Evolutionary conservation across 2,329 filamentous ascomycete genomes (phyloP).

Genomic region (Hawksworthiomyces lignivorus): DNA sequence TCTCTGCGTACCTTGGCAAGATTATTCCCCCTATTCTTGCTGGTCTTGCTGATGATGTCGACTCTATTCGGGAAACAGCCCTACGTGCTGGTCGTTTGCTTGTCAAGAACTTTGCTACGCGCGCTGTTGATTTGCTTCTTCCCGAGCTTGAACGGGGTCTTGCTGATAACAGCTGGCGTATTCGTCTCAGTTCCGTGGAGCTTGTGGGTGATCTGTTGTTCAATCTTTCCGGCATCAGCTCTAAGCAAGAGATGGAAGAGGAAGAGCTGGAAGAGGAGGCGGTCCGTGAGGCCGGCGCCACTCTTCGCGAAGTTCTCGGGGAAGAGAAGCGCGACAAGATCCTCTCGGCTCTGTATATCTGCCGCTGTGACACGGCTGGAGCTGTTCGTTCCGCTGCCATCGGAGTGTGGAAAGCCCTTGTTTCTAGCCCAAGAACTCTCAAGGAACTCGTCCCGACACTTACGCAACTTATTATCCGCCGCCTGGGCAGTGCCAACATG

Average conservation of each 20-base stretch:
- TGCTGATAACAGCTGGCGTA: constrained; percentile 95
- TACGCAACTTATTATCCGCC: constrained; percentile 87
- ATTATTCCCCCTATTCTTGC: constrained; percentile 94
- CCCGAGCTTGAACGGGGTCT: constrained; percentile 93
- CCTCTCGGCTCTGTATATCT: constrained; percentile 93
- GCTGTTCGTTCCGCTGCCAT: constrained; percentile 85
- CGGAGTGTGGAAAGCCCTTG: constrained; percentile 92
- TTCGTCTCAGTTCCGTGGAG: constrained; percentile 96
- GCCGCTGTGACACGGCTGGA: constrained; percentile 90
- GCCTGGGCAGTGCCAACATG: constrained; percentile 91
- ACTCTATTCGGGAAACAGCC: constrained; percentile 95
- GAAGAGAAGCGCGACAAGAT: constrained; percentile 97
- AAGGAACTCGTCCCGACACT: constrained; percentile 94
- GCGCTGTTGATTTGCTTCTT: constrained; percentile 86
- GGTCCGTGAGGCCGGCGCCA: constrained; percentile 79
- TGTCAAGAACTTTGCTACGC: constrained; percentile 96
- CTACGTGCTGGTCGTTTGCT: constrained; percentile 86
- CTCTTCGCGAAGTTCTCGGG: constrained; percentile 87
- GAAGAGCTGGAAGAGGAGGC: constrained; percentile 71
- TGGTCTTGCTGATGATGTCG: constrained; percentile 89
- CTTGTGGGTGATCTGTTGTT: constrained; percentile 94
- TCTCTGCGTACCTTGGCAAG: constrained; percentile 87
- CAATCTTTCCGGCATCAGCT: constrained; percentile 91
- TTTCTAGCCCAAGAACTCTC: constrained; percentile 82
- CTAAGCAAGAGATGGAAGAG: constrained; percentile 55